phyloP scores from a whole-genome alignment of 805 yeast genomes.

The Soucietia sequanensis region DNA sequence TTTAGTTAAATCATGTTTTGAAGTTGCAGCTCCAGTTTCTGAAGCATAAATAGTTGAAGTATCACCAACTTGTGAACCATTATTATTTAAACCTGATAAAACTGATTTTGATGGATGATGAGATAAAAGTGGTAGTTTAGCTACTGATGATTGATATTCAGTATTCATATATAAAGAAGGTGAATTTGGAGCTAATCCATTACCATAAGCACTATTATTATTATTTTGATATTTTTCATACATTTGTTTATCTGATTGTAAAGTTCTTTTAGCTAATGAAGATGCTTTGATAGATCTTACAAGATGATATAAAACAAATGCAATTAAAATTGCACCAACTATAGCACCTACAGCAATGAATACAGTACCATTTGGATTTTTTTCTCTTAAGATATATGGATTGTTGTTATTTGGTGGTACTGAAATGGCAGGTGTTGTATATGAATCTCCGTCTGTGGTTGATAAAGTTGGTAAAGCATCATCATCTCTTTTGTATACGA shows the following conservation, averaged over 20 bases:
- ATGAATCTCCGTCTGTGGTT: constrained; percentile 16
- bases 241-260: constrained; percentile 27
- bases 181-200: constrained; percentile 2
- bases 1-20: constrained; percentile 42
- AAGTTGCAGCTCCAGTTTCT: constrained; percentile 27
- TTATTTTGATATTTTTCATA: constrained; percentile 32
- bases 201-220: constrained; percentile 29
- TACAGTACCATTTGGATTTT: constrained; percentile 71
- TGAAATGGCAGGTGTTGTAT: constrained; percentile 47
- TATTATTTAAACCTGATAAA: constrained; percentile 8
- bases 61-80: constrained; percentile 28
- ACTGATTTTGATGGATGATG: constrained; percentile 20
- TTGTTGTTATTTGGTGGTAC: constrained; percentile 62
- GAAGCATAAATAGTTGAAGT: constrained; percentile 33
- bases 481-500: constrained; percentile 7
- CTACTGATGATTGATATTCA: constrained; percentile 20
- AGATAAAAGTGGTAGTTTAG: constrained; percentile 35
- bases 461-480: constrained; percentile 14
- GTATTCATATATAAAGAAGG: constrained; percentile 6
- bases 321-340: constrained; percentile 56
- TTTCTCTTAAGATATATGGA: constrained; percentile 58
- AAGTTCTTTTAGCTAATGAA: constrained; percentile 48
- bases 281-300: constrained; percentile 49
- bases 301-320: constrained; percentile 52
- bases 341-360: constrained; percentile 78